Base-by-base conservation (phyloP, 805 yeast genomes). In the Metschnikowia sp. region DNA sequence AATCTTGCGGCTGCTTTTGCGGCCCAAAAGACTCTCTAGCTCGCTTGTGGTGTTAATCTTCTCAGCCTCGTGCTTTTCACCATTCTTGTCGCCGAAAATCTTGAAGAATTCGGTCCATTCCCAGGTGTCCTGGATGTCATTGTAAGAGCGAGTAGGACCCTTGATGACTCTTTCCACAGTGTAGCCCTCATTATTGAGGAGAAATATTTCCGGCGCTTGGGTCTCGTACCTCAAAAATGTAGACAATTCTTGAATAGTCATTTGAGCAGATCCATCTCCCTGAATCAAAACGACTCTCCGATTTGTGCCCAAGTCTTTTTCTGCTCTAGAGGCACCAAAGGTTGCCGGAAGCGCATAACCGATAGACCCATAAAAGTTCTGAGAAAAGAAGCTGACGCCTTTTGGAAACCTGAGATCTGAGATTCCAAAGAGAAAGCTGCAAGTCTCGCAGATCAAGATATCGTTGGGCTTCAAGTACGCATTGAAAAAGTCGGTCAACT, bases 261-360 rank as follows among this genome's bases (percentile, higher is more conserved):
- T 87, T 70, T 88, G 96, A 2, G 96, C 92, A 2, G 96, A 84
- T 1, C 97, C 97, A 64, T 91, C 97, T 47, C 97, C 97, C 71
- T 87, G 90, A 13, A 88, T 68, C 22, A 90, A 70, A 18, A 88
- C 72, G 39, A 90, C 74, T 57, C 96, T 78, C 31, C 83, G 76
- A 3, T 55, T 57, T 10, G 57, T 53, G 6, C 72, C 69, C 40
- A 75, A 55, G 58, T 86, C 95, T 42, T 76, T 73, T 67, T 78
- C 70, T 0, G 92, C 97, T 46, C 87, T 69, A 15, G 88, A 82
- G 26, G 84, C 86, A 42, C 97, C 97, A 48, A 91, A 76, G 4
- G 94, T 77, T 10, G 91, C 86, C 2, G 97, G 97, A 28, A 91
- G 70, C 0, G 96, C 92, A 70, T 81, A 86, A 6, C 97, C 97